Conservation (phyloP, 2,329 filamentous ascomycete genomes). For the Aureobasidium sp. region DNA sequence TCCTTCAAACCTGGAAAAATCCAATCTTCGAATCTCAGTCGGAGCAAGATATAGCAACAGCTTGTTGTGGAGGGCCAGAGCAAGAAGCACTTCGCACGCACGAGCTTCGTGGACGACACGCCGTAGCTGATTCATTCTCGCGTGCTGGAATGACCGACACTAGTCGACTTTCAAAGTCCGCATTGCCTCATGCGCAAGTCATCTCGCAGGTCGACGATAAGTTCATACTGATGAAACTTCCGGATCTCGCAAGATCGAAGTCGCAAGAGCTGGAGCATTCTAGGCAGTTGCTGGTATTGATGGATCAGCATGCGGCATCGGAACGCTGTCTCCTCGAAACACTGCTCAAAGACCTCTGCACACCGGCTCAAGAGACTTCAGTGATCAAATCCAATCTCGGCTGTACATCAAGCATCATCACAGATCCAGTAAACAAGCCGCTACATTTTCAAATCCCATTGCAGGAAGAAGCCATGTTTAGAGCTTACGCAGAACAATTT, state of each 20-base stretch:
- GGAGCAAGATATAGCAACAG: constrained; percentile 19
- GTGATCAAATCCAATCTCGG: constrained; percentile 28
- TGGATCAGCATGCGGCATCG: constrained; percentile 94
- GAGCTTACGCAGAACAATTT: constrained; percentile 51
- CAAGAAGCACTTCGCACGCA: not conserved
- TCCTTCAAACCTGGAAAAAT: constrained; percentile 66
- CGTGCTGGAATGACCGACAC: constrained; percentile 15
- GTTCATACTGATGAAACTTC: constrained; percentile 68
- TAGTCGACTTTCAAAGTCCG: constrained; percentile 52
- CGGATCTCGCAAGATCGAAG: not conserved
- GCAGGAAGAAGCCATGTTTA: constrained; percentile 56
- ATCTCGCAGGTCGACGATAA: constrained; percentile 84
- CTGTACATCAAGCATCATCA: constrained; percentile 26
- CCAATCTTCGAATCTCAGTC: constrained; percentile 59
- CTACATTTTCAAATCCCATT: constrained; percentile 59
- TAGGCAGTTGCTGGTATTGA: constrained; percentile 52
- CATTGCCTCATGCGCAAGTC: constrained; percentile 55
- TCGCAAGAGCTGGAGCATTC: not conserved
- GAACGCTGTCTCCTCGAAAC: constrained; percentile 75
- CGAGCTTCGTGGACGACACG: not conserved
- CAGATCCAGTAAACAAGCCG: constrained; percentile 39
- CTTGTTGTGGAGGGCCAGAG: not conserved
- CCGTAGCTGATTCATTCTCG: constrained; percentile 16
- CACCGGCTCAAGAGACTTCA: constrained; percentile 19
- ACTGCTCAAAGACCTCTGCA: constrained; percentile 56